Base-by-base conservation (phyloP, 768 basidiomycete genomes). In the Paxillus involutus region DNA sequence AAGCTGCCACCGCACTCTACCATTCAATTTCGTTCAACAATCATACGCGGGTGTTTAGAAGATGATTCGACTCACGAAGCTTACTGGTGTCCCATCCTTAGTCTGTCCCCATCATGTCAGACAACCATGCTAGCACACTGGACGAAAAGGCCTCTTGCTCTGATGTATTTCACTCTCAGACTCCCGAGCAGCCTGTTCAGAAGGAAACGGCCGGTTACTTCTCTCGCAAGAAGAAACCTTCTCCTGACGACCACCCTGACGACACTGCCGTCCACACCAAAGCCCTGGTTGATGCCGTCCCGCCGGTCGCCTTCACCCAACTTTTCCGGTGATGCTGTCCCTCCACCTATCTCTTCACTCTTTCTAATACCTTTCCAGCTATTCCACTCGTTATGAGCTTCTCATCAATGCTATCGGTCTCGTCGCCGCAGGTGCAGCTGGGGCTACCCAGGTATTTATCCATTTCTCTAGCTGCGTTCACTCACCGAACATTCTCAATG, bases 331-430 rank as follows among this genome's bases (percentile, higher is more conserved):
- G 32, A 42, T 63, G 56, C 26, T 32, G 0, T 10, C 14, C 33
- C 33, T 26, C 39, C 19, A 30, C 16, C 3, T 30, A 35, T 13
- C 21, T 12, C 11, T 30, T 9, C 16, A 4, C 8, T 29, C 30
- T 44, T 16, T 26, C 66, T 44, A 52, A 50, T 14, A 53, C 69
- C 14, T 63, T 65, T 6, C 11, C 62, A 87, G 93, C 1, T 95
- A 88, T 68, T 80, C 89, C 0, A 96, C 90, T 0, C 77, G 60
- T 26, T 73, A 79, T 26, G 95, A 98, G 69, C 60, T 86, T 0
- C 62, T 77, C 51, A 60, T 94, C 19, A 78, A 97, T 69, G 61
- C 76, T 21, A 75, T 96, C 57, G 94, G 91, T 30, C 50, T 96
- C 24, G 60, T 90, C 10, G 79, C 82, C 8, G 90, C 94, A 0